phyloP scores from a whole-genome alignment of 345 rosid species.

The Eucalyptus victrix region DNA sequence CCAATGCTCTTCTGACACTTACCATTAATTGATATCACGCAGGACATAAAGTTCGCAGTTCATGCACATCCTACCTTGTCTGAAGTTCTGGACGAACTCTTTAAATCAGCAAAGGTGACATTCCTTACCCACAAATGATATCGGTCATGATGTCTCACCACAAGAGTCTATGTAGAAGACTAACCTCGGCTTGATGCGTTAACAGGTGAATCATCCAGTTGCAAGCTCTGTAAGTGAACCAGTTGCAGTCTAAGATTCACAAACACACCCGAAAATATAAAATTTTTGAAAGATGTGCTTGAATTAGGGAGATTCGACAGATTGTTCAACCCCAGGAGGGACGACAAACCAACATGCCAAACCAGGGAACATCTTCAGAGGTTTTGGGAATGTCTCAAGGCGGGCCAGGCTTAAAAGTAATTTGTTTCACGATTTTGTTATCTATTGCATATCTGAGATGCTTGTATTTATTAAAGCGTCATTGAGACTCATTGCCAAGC shows the following conservation, averaged over 20 bases:
- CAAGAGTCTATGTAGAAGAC: neutral
- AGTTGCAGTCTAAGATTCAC: conserved; percentile 37
- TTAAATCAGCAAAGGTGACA: conserved; percentile 90
- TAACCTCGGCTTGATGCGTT: neutral
- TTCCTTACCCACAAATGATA: neutral
- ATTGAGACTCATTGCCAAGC: neutral
- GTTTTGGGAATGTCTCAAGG: neutral
- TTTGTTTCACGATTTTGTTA: neutral
- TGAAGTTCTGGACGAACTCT: conserved; percentile 94
- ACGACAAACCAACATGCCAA: neutral
- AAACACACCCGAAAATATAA: neutral
- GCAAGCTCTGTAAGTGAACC: conserved; percentile 48
- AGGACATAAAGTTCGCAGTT: conserved; percentile 91
- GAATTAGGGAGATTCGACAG: conserved; percentile 17
- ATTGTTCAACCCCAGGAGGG: neutral
- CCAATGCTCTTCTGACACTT: neutral
- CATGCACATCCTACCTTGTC: conserved; percentile 99
- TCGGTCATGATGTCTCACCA: neutral
- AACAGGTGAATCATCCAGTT: conserved; percentile 38
- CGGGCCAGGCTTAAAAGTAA: neutral
- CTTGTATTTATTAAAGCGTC: neutral
- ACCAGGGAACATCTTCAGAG: neutral
- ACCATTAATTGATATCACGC: neutral
- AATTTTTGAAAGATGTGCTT: conserved; percentile 34
- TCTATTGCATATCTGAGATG: neutral